Evolutionary conservation across 768 basidiomycete species (phyloP).

Genomic region (Kwoniella mangroviensis): DNA sequence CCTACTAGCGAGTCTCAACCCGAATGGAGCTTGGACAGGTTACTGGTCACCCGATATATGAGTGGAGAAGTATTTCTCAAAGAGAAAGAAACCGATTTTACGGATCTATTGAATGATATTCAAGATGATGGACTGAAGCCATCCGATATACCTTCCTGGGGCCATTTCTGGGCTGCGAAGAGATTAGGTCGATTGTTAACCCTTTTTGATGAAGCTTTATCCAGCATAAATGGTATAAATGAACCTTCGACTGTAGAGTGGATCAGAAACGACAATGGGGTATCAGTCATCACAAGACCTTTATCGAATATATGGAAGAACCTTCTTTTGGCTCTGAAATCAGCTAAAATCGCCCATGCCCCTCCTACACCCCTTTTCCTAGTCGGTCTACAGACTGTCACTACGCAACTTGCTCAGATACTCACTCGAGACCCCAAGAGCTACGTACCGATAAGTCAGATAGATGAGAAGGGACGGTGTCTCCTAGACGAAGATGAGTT

Average conservation of each 20-base stretch:
- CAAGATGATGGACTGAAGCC: constrained; percentile 34
- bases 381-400: constrained; percentile 31
- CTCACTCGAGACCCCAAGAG: constrained; percentile 40
- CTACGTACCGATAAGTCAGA: constrained; percentile 38
- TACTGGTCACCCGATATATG: constrained; percentile 44
- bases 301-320: constrained; percentile 39
- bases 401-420: constrained; percentile 34
- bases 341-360: constrained; percentile 8
- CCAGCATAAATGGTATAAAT: constrained; percentile 33
- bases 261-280: constrained; percentile 15
- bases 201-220: constrained; percentile 38
- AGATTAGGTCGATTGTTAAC: constrained; percentile 32
- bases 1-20: not conserved
- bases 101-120: constrained; percentile 31
- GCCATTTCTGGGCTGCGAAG: constrained; percentile 34
- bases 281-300: constrained; percentile 26
- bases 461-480: constrained; percentile 22
- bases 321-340: constrained; percentile 35
- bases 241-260: constrained; percentile 16
- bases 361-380: constrained; percentile 23
- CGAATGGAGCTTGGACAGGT: constrained; percentile 39
- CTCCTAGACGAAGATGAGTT: constrained; percentile 15
- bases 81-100: constrained; percentile 27
- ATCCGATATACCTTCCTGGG: constrained; percentile 48
- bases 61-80: constrained; percentile 35